These are phyloP conservation scores for Excoecaria agallocha DNA, from an alignment of 345 rosid species.

Conservation along the genomic window DNA sequence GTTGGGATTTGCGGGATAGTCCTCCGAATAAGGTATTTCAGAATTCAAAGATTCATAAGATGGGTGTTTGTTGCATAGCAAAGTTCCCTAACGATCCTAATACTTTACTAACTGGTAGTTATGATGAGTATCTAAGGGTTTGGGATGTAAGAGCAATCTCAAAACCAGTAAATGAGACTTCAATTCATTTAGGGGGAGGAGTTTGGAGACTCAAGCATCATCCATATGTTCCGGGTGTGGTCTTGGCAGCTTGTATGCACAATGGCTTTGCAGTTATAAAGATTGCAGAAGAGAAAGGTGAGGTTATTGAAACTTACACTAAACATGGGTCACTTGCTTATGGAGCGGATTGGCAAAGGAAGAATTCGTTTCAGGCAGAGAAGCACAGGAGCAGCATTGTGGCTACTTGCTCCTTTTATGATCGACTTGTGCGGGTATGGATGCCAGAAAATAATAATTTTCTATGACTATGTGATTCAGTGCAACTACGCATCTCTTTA, in stretches of 20 bases:
- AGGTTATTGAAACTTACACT: conserved; percentile 54
- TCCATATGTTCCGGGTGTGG: conserved; percentile 48
- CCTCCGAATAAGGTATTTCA: conserved; percentile 49
- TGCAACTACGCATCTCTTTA: not conserved
- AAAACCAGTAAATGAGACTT: conserved; percentile 53
- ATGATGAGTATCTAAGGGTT: conserved; percentile 69
- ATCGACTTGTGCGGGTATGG: conserved; percentile 67
- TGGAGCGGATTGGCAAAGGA: conserved; percentile 86
- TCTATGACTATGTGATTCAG: not conserved
- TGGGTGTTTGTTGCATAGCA: conserved; percentile 82
- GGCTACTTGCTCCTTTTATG: conserved; percentile 90
- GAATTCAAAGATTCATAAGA: conserved; percentile 63
- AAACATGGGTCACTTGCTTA: conserved; percentile 75
- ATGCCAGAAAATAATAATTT: conserved; percentile 38
- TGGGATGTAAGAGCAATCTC: conserved; percentile 77
- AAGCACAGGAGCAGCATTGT: conserved; percentile 38
- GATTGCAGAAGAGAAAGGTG: conserved; percentile 40
- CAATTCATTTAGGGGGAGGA: conserved; percentile 65
- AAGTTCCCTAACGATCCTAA: conserved; percentile 56
- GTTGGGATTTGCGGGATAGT: conserved; percentile 67
- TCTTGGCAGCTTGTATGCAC: conserved; percentile 87
- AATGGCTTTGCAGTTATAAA: conserved; percentile 68
- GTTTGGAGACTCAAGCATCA: conserved; percentile 90
- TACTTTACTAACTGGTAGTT: conserved; percentile 66
- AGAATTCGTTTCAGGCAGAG: conserved; percentile 15